These are phyloP conservation scores for Lachancea meyersii DNA, from an alignment of 805 yeast species.

Conservation along the genomic window DNA sequence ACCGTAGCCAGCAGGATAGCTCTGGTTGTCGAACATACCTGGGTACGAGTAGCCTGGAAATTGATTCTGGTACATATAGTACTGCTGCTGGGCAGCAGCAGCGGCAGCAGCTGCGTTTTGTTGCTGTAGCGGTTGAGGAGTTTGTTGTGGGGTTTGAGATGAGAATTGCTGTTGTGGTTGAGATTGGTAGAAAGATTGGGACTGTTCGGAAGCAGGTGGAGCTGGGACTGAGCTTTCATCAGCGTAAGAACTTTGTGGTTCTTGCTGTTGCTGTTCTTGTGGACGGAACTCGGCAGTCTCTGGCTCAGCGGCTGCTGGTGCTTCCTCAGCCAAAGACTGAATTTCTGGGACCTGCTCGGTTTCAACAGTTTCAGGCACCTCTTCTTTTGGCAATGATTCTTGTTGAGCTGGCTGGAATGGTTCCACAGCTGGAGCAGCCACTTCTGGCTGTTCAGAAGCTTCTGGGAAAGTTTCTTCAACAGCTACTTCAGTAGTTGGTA, in stretches of 20 bases:
- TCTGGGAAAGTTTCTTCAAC: constrained; percentile 11
- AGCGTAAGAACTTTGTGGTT: constrained; percentile 15
- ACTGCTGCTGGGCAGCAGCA: constrained; percentile 31
- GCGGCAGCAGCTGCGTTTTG: constrained; percentile 22
- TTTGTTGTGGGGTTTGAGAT: constrained; percentile 24
- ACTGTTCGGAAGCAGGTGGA: constrained; percentile 17
- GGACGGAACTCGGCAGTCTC: constrained; percentile 12
- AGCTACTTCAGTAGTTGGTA: constrained; percentile 1
- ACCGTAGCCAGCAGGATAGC: constrained; percentile 23
- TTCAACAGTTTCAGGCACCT: constrained; percentile 4
- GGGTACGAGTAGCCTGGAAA: constrained; percentile 35
- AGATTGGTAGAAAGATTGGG: constrained; percentile 19
- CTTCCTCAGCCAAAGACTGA: constrained; percentile 9
- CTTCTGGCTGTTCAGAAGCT: constrained; percentile 9
- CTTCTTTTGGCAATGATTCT: background rate
- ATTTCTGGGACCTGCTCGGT: constrained; percentile 9
- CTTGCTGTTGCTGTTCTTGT: constrained; percentile 34
- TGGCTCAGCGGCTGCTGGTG: constrained; percentile 6
- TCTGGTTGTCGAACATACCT: constrained; percentile 32
- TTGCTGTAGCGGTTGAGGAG: constrained; percentile 27
- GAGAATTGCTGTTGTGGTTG: constrained; percentile 22
- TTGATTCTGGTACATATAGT: constrained; percentile 34
- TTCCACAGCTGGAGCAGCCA: constrained; percentile 11
- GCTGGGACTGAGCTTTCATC: constrained; percentile 10
- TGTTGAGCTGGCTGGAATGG: background rate